These are phyloP conservation scores for Mrakia gelida DNA, from an alignment of 768 basidiomycete genomes.

Conservation along the genomic window DNA sequence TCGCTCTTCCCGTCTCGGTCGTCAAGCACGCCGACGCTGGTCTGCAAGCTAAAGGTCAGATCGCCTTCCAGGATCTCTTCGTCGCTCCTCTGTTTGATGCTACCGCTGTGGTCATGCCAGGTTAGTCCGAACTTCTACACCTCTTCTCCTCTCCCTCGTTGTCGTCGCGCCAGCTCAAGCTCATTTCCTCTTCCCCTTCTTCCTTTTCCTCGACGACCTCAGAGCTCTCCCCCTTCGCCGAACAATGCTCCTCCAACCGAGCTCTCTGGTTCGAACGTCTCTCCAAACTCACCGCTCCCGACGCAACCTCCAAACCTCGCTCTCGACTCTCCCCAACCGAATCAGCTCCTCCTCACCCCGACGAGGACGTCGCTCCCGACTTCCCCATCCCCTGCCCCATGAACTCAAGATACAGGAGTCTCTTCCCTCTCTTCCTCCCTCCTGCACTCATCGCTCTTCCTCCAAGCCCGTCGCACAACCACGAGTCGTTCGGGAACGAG, in stretches of 20 bases:
- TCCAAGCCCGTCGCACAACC: background rate
- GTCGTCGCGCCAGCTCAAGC: background rate
- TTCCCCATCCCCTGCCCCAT: slow-evolving; percentile 21
- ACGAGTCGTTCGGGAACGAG: too few relatives aligned
- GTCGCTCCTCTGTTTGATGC: slow-evolving; percentile 78
- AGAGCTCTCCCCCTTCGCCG: slow-evolving; percentile 67
- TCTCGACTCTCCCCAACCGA: background rate
- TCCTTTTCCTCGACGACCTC: background rate
- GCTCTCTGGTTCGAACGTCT: slow-evolving; percentile 60
- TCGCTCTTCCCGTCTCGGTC: slow-evolving; percentile 65
- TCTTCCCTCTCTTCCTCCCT: slow-evolving; percentile 25
- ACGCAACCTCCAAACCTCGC: background rate
- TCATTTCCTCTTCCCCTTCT: too few relatives aligned
- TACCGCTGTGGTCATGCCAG: slow-evolving; percentile 66
- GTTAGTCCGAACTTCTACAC: slow-evolving; percentile 48
- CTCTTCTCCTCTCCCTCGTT: background rate
- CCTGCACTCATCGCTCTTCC: slow-evolving; percentile 16
- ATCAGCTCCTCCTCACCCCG: background rate
- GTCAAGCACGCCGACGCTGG: slow-evolving; percentile 54
- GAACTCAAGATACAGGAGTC: slow-evolving; percentile 13
- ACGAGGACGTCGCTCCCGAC: background rate
- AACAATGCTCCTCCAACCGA: slow-evolving; percentile 66
- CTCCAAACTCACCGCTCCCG: slow-evolving; percentile 29
- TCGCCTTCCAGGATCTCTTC: slow-evolving; percentile 80
- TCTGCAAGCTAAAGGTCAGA: slow-evolving; percentile 72